A percentile compares a stretch with the other conserved stretches of the same genome.
Evolutionary conservation across 345 rosid species (phyloP).

Genomic region (Noccaea caerulescens): DNA sequence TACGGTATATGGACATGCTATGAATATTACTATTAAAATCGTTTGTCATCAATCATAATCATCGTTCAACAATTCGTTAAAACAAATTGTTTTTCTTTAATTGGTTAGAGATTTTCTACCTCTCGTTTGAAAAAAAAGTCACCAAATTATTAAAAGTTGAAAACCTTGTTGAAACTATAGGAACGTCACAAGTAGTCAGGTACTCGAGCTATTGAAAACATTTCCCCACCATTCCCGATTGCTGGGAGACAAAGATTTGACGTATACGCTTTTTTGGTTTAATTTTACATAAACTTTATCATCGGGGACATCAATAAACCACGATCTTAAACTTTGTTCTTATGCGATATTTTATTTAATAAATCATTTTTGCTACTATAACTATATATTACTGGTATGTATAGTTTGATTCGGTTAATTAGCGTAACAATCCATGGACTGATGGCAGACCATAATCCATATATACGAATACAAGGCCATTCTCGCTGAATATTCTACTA

Average conservation of each 20-base stretch:
- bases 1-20: no score
- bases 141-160: no score
- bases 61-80: background rate
- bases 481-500: background rate
- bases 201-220: conserved; percentile 30
- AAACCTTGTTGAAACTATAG: background rate
- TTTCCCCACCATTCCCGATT: conserved; percentile 35
- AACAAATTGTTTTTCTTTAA: background rate
- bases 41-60: background rate
- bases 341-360: background rate
- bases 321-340: conserved; percentile 12
- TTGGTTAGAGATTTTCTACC: background rate
- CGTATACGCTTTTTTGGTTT: conserved; percentile 20
- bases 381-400: background rate
- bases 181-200: conserved; percentile 22
- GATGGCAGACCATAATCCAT: background rate
- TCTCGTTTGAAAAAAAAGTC: no score
- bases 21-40: background rate
- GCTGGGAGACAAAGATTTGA: conserved; percentile 39
- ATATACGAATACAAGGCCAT: background rate
- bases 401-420: background rate
- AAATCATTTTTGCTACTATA: background rate
- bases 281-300: conserved; percentile 24
- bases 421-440: background rate
- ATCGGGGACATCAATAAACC: conserved; percentile 8